Evolutionary conservation across 257 asterid species (phyloP).

Genomic region (Sherardia arvensis): DNA sequence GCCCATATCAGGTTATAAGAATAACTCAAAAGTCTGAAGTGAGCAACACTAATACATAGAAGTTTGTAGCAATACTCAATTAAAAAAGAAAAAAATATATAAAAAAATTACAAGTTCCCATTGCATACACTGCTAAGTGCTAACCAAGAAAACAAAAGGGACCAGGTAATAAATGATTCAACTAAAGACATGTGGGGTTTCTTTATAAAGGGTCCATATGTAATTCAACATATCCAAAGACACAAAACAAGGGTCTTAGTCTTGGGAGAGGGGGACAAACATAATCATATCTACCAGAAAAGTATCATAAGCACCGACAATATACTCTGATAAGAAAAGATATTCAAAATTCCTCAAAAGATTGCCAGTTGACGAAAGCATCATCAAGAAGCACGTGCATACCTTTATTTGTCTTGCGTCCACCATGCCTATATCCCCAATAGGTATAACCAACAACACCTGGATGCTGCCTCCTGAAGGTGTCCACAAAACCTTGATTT

Average conservation of each 20-base stretch:
- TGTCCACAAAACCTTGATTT: constrained; percentile 78
- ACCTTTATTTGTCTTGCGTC: constrained; percentile 80
- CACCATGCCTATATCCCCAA: constrained; percentile 96
- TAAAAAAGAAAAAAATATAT: too few relatives aligned
- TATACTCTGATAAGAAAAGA: not conserved
- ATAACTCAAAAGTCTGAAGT: not conserved
- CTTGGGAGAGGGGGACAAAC: not conserved
- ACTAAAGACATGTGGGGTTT: not conserved
- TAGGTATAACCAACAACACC: constrained; percentile 82
- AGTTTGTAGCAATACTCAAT: not conserved
- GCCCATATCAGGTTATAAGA: not conserved
- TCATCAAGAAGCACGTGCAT: not conserved
- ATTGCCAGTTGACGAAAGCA: not conserved
- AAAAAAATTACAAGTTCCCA: not conserved
- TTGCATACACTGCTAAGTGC: not conserved
- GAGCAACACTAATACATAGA: too few relatives aligned
- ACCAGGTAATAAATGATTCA: not conserved
- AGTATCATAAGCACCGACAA: not conserved
- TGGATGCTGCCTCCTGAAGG: constrained; percentile 93
- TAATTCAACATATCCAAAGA: not conserved
- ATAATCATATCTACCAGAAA: not conserved
- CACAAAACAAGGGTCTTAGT: not conserved
- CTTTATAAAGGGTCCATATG: not conserved
- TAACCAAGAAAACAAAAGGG: not conserved
- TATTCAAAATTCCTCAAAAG: not conserved